Base-by-base conservation (phyloP, 768 basidiomycete species). In the Kwoniella pini region DNA sequence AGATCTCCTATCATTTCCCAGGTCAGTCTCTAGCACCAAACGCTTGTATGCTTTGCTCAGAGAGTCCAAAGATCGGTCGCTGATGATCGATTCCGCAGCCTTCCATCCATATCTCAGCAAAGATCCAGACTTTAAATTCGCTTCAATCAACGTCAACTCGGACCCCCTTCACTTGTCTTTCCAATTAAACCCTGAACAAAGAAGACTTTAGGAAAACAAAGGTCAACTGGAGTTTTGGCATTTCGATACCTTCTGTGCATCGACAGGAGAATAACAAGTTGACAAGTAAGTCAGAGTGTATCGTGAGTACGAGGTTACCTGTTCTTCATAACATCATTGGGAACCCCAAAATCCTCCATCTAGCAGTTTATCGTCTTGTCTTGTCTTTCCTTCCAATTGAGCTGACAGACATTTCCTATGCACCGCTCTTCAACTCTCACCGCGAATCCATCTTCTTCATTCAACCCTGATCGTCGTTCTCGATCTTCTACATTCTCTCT, bases 401-500 rank as follows among this genome's bases (percentile, higher is more conserved):
- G 31, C 53, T 55, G 27, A 44, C 54, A 10, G 28, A 30, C 38
- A 31, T 52, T 10, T 49, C 42, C 26, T 27, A 59, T 59, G 57
- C 40, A 48, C 19, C 49, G 48, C 31, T 59, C 57, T 22, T 42
- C 57, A 4, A 39, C 44, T 27, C 31, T 38, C 13, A 44, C 59
- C 3, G n/a, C 51, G n/a, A 38, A 19, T 44, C 33, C 44, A 28
- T 31, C 51, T 26, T 53, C 44, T 2, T 30, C 48, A n/a, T n/a
- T 50, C 31, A 50, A 50, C 31, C 43, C 43, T 36, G 49, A 57
- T 40, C 62, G 56, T 44, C 62, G 62, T 11, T 51, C 62, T 27
- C 42, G 31, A 6, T 46, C 52, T 4, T 57, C 57, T 12, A 48
- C 56, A 30, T 39, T 63, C 45, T 57, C 30, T 26, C 51, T 64